These are phyloP conservation scores for Lactarius pseudohatsudake DNA, from an alignment of 768 basidiomycete species.

Conservation along the genomic window DNA sequence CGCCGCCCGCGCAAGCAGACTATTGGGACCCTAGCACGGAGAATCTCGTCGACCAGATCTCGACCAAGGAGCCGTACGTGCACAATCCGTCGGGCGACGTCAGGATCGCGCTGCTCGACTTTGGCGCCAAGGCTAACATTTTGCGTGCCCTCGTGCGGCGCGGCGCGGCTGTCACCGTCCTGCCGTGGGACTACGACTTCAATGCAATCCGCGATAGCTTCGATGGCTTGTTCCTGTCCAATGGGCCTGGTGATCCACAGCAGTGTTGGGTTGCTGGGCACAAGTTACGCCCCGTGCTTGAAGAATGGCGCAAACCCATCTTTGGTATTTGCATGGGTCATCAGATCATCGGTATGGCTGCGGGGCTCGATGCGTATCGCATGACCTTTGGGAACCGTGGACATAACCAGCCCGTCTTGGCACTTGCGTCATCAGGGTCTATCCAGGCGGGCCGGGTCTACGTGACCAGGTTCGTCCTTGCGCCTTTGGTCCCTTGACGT, in stretches of 20 bases:
- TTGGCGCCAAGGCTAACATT: constrained; percentile 98
- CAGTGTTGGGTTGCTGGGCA: constrained; percentile 85
- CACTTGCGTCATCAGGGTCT: constrained; percentile 88
- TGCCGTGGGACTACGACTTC: constrained; percentile 98
- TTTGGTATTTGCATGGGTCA: constrained; percentile 99
- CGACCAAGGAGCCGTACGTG: constrained; percentile 79
- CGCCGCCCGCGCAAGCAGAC: constrained; percentile 61
- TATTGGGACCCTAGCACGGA: constrained; percentile 93
- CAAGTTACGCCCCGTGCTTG: constrained; percentile 75
- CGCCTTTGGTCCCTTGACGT: background rate
- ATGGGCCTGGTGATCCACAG: constrained; percentile 93
- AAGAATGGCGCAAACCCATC: constrained; percentile 90
- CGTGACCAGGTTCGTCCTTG: constrained; percentile 74
- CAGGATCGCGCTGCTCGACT: constrained; percentile 94
- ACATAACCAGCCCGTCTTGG: constrained; percentile 97
- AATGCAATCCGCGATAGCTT: constrained; percentile 85
- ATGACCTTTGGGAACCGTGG: constrained; percentile 99
- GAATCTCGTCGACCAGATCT: constrained; percentile 93
- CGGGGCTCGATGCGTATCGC: constrained; percentile 92
- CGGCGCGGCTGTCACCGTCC: constrained; percentile 88
- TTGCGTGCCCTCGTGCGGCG: constrained; percentile 88
- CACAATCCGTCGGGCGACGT: constrained; percentile 87
- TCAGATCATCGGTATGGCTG: constrained; percentile 96
- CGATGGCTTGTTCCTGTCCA: constrained; percentile 94
- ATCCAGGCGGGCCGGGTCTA: constrained; percentile 96